Conservation (phyloP, 306 rosid species). For the Rosa persica region DNA sequence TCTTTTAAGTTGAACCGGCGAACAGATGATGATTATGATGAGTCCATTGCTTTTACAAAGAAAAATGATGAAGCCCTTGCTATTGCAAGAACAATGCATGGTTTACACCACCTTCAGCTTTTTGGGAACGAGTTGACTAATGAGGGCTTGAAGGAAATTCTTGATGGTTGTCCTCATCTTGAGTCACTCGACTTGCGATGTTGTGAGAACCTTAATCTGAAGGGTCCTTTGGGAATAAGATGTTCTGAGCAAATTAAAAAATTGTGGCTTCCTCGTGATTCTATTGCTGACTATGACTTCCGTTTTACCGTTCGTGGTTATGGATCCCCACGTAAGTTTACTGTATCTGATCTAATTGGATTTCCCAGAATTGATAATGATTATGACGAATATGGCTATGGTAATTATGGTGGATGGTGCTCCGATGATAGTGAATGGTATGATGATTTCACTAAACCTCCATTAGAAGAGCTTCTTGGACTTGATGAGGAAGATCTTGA, state of each 20-base stretch:
- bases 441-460: background rate
- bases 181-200: conserved; percentile 54
- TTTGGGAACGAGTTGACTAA: conserved; percentile 47
- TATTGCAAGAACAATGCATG: conserved; percentile 49
- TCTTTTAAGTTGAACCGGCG: background rate
- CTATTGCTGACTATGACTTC: conserved; percentile 35
- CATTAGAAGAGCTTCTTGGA: background rate
- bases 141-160: conserved; percentile 54
- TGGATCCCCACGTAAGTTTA: background rate
- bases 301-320: background rate
- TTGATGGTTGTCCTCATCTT: conserved; percentile 50
- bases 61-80: conserved; percentile 45
- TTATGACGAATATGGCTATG: background rate
- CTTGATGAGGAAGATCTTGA: background rate
- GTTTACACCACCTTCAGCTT: conserved; percentile 50
- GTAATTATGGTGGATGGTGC: background rate
- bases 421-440: background rate
- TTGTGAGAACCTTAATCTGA: conserved; percentile 44
- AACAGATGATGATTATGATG: background rate
- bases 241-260: conserved; percentile 45
- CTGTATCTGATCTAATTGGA: background rate
- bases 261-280: conserved; percentile 32
- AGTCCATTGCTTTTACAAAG: background rate
- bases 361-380: background rate
- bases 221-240: conserved; percentile 31